These are phyloP conservation scores for Brassica juncea DNA, from an alignment of 345 rosid genomes.

Conservation along the genomic window DNA sequence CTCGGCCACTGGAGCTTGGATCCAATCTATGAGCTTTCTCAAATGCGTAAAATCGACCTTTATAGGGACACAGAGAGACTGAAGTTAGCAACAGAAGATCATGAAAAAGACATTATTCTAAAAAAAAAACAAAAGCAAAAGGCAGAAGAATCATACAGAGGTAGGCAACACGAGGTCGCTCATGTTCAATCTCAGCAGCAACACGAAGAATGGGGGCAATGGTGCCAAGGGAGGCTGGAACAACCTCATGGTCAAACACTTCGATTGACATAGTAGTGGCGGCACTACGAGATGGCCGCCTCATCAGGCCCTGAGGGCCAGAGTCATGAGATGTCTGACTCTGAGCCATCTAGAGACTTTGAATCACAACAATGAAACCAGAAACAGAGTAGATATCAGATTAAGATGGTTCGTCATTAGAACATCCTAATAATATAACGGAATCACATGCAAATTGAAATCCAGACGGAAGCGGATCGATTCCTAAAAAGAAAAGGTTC, in stretches of 20 bases:
- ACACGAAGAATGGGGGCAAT: constrained; percentile 85
- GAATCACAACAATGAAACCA: neutral
- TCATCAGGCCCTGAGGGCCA: constrained; percentile 53
- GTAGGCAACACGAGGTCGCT: constrained; percentile 97
- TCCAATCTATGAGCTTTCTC: constrained; percentile 91
- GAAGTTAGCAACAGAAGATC: neutral
- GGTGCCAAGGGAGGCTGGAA: constrained; percentile 84
- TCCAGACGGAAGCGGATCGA: constrained; percentile 1
- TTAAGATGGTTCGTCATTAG: neutral
- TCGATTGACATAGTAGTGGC: constrained; percentile 91
- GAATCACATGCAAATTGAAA: neutral
- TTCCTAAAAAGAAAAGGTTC: neutral
- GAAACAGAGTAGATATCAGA: constrained; percentile 7
- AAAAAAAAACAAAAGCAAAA: neutral
- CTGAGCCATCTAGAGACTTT: constrained; percentile 33
- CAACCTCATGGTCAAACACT: constrained; percentile 93
- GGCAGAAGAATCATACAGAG: constrained; percentile 55
- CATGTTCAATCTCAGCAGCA: constrained; percentile 82
- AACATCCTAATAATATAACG: neutral
- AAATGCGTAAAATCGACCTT: constrained; percentile 87
- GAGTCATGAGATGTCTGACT: constrained; percentile 44
- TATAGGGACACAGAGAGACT: neutral
- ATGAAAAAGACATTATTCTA: neutral
- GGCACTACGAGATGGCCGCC: constrained; percentile 92
- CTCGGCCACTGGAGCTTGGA: constrained; percentile 70